A percentile compares a stretch with the other conserved stretches of the same genome.
phyloP scores from a whole-genome alignment of 2,329 filamentous ascomycete species.

The Beauveria bassiana region DNA sequence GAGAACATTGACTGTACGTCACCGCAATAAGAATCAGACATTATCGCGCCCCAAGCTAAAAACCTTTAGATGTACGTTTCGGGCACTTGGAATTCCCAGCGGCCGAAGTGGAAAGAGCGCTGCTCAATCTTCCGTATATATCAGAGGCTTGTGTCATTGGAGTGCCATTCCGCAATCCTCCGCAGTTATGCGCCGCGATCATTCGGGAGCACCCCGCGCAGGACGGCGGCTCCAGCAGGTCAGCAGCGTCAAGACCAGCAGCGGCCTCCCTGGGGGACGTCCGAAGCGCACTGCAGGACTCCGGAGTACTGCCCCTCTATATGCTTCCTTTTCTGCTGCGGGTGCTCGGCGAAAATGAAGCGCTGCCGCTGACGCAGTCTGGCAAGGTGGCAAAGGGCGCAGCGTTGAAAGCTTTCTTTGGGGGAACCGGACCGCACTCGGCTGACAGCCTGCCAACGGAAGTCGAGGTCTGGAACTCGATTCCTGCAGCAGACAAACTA shows the following conservation, averaged over 20 bases:
- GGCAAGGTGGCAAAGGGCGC: not conserved
- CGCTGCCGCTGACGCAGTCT: not conserved
- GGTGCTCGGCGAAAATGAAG: not conserved
- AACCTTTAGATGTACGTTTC: too few species aligned
- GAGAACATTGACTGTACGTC: not conserved
- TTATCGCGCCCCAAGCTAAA: not conserved
- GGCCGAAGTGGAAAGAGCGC: too few species aligned
- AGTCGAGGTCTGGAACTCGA: not conserved
- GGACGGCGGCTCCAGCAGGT: not conserved
- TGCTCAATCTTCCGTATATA: too few species aligned
- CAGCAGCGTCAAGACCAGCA: not conserved
- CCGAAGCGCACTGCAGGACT: not conserved
- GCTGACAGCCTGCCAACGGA: not conserved
- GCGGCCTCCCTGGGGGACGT: not conserved
- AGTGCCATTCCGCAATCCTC: too few species aligned
- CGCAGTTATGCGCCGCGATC: too few species aligned
- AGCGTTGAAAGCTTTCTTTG: not conserved
- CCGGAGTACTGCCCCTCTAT: not conserved
- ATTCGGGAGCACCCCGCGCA: too few species aligned
- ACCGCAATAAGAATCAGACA: not conserved
- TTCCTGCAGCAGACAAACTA: not conserved
- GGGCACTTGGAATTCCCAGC: too few species aligned
- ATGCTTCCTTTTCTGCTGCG: not conserved
- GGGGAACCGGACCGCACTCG: not conserved
- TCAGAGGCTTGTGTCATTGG: too few species aligned